Percentiles rank a stretch among this genome's conserved stretches.
phyloP scores from a whole-genome alignment of 176 grass and related monocot genomes.

The Stipa capillata region DNA sequence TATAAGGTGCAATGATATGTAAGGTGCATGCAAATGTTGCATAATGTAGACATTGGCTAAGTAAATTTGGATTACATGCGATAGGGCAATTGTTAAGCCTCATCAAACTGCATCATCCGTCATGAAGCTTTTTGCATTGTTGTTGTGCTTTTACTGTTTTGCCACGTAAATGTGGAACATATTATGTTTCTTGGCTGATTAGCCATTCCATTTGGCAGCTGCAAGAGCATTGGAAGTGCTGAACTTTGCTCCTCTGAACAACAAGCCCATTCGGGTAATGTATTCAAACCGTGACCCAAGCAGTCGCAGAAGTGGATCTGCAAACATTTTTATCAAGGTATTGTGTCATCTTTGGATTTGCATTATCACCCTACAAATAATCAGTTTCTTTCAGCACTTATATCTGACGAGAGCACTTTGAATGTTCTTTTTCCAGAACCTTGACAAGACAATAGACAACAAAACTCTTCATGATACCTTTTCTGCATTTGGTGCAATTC shows the following conservation, averaged over 20 bases:
- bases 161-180: background rate
- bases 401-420: background rate
- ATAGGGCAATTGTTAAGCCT: background rate
- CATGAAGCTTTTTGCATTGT: too few species aligned
- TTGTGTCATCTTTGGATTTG: background rate
- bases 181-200: background rate
- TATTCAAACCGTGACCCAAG: constrained; percentile 53
- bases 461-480: constrained; percentile 76
- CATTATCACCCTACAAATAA: background rate
- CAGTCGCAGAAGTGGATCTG: constrained; percentile 42
- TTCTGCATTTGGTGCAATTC: constrained; percentile 55
- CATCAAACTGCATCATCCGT: background rate
- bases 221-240: constrained; percentile 55
- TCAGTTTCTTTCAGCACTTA: background rate
- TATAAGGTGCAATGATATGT: background rate
- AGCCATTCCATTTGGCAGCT: constrained; percentile 42
- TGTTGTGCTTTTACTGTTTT: background rate
- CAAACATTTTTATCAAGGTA: constrained; percentile 76
- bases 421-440: constrained; percentile 47
- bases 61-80: background rate
- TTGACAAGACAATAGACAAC: constrained; percentile 66
- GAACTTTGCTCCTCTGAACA: constrained; percentile 60
- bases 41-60: background rate
- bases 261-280: constrained; percentile 51
- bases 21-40: background rate